These are phyloP conservation scores for Phtheirospermum japonicum DNA, from an alignment of 257 asterid genomes.

Conservation along the genomic window DNA sequence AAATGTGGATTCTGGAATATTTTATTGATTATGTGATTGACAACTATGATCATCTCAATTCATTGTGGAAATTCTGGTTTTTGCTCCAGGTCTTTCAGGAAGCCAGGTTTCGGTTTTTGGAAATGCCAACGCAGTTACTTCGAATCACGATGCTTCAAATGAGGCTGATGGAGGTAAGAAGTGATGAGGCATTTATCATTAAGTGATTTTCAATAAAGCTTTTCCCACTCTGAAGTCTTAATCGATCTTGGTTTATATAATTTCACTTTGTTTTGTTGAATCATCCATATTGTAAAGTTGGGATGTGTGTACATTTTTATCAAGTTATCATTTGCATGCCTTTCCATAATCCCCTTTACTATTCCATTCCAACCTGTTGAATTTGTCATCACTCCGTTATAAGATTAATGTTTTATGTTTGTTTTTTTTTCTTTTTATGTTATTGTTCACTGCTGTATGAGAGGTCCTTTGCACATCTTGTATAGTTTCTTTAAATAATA, in stretches of 20 bases:
- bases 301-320: neutral
- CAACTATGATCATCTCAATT: slow-evolving; percentile 3
- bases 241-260: neutral
- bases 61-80: slow-evolving; percentile 12
- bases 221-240: neutral
- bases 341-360: neutral
- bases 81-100: slow-evolving; percentile 38
- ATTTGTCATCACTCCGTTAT: too few species aligned
- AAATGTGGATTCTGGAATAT: slow-evolving; percentile 10
- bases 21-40: slow-evolving; percentile 16
- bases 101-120: slow-evolving; percentile 38
- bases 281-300: slow-evolving; percentile 12
- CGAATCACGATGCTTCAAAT: slow-evolving; percentile 36
- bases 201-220: slow-evolving; percentile 16
- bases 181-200: slow-evolving; percentile 23
- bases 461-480: neutral
- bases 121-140: slow-evolving; percentile 35
- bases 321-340: neutral
- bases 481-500: too few species aligned
- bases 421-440: too few species aligned
- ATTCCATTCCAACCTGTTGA: too few species aligned
- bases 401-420: too few species aligned
- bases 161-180: slow-evolving; percentile 56
- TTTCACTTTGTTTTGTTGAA: slow-evolving; percentile 10
- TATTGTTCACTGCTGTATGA: too few species aligned